A percentile compares a stretch with the other conserved stretches of the same genome.
Evolutionary conservation across 75 land plant genomes (phyloP).

Genomic region (Adiantum capillusveneris): DNA sequence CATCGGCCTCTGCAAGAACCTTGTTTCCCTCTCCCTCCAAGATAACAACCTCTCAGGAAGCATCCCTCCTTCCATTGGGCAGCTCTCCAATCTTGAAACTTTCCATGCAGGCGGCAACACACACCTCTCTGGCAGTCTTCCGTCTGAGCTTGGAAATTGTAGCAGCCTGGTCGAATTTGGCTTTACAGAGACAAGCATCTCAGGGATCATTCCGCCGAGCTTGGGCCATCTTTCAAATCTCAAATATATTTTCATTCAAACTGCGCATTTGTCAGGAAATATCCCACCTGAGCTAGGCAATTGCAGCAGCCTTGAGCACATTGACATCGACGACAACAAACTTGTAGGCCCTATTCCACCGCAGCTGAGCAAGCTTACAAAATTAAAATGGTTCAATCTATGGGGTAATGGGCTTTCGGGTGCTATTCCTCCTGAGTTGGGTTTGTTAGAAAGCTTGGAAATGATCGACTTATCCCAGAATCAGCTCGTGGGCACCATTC

Average conservation of each 20-base stretch:
- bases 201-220: conserved; percentile 31
- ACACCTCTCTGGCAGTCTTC: conserved; percentile 45
- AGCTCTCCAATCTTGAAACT: conserved; percentile 24
- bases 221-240: conserved; percentile 13
- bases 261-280: conserved; percentile 1
- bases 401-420: too few species aligned
- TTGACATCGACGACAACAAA: too few species aligned
- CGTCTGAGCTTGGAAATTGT: conserved; percentile 43
- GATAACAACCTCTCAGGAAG: conserved; percentile 45
- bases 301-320: too few species aligned
- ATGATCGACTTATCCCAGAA: too few species aligned
- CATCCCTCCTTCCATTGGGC: conserved; percentile 34
- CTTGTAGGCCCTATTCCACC: too few species aligned
- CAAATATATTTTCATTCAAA: conserved; percentile 7
- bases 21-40: conserved; percentile 19
- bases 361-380: too few species aligned
- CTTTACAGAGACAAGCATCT: conserved; percentile 14
- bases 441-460: too few species aligned
- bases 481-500: too few species aligned
- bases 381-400: too few species aligned
- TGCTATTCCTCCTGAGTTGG: too few species aligned
- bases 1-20: conserved; percentile 35
- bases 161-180: conserved; percentile 25
- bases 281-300: conserved; percentile 1
- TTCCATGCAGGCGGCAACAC: conserved; percentile 31